phyloP scores from a whole-genome alignment of 2,329 filamentous ascomycete genomes.

The Cercospora sp. region DNA sequence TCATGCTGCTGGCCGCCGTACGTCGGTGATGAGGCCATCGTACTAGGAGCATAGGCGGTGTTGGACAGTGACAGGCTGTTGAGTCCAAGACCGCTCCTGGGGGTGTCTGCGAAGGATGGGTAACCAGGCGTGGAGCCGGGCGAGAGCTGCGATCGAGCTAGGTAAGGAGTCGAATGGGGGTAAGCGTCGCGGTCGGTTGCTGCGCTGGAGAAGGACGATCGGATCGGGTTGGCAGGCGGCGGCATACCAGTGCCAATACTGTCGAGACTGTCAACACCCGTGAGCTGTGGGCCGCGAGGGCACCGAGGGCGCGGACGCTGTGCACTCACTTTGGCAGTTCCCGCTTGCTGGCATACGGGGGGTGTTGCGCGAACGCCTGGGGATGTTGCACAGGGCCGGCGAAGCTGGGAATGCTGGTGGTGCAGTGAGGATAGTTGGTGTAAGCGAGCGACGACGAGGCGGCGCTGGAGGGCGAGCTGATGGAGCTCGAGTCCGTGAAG shows the following conservation, averaged over 20 bases:
- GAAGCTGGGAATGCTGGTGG: slow-evolving; percentile 39
- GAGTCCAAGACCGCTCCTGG: slow-evolving; percentile 31
- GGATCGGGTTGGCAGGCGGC: slow-evolving; percentile 30
- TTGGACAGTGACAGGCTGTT: slow-evolving; percentile 31
- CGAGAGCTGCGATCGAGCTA: slow-evolving; percentile 34
- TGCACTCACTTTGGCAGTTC: slow-evolving; percentile 49
- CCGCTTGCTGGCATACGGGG: slow-evolving; percentile 41
- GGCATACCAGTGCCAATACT: slow-evolving; percentile 33
- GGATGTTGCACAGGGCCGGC: slow-evolving; percentile 37
- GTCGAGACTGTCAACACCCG: slow-evolving; percentile 35
- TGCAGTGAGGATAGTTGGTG: slow-evolving; percentile 39
- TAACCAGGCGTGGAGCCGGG: slow-evolving; percentile 32
- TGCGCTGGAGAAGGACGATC: slow-evolving; percentile 33
- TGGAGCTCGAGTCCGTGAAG: slow-evolving; percentile 58
- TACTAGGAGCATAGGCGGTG: slow-evolving; percentile 21
- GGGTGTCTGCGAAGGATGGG: slow-evolving; percentile 37
- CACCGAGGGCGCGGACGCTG: slow-evolving; percentile 21
- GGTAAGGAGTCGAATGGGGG: slow-evolving; percentile 30
- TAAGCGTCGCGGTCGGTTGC: slow-evolving; percentile 34
- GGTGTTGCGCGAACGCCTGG: slow-evolving; percentile 43
- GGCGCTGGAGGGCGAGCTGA: slow-evolving; percentile 53
- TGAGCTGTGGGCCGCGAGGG: slow-evolving; percentile 27
- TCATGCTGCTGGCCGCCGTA: slow-evolving; percentile 33
- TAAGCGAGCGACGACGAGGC: slow-evolving; percentile 48
- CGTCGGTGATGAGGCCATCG: slow-evolving; percentile 36